Evolutionary conservation across 2,329 filamentous ascomycete species (phyloP), one percentile per base, ranked within the genome.

Genomic region (Ceratocystiopsis minuta): DNA sequence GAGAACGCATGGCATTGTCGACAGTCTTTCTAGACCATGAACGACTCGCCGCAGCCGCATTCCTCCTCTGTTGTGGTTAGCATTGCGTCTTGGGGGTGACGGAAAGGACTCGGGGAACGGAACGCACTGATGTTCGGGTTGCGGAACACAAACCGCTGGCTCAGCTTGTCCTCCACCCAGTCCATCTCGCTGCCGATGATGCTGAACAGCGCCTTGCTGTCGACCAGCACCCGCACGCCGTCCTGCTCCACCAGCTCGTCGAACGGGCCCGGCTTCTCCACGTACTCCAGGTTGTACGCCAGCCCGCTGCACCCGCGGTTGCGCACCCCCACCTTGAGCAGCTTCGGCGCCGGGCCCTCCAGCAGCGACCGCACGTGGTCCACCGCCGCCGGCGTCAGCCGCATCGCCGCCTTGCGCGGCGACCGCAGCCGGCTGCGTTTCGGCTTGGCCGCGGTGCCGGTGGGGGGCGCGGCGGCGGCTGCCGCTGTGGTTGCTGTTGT

Each of bases 171-270:
- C 62, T 96, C 87, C 12, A 88, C 70, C 87, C 88, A 98, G 56
- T 98, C 90, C 90, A 98, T 98, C 63, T 96, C 88, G 55, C 82
- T 94, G 6, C 90, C 90, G 53, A 98, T 95, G 42, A 98, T 96
- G 60, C 88, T 96, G 58, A 98, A 87, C 39, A 98, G 65, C 36
- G 90, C 90, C 66, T 95, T 96, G 68, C 84, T 93, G 60, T 98
- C 90, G 44, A 98, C 90, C 57, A 96, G 60, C 32, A 98, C 88
- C 61, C 83, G 88, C 44, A 98, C 88, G 0, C 88, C 90, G 54
- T 96, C 90, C 58, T 98, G 90, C 56, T 92, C 87, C 1, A 98
- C 85, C 40, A 78, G 70, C 60, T 98, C 90, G 53, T 98, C 90
- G 53, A 96, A 88, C 34, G 72, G 67, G 4, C 78, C 85, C 0